Conservation (phyloP, 768 basidiomycete genomes). For the Butyriboletus loyo region DNA sequence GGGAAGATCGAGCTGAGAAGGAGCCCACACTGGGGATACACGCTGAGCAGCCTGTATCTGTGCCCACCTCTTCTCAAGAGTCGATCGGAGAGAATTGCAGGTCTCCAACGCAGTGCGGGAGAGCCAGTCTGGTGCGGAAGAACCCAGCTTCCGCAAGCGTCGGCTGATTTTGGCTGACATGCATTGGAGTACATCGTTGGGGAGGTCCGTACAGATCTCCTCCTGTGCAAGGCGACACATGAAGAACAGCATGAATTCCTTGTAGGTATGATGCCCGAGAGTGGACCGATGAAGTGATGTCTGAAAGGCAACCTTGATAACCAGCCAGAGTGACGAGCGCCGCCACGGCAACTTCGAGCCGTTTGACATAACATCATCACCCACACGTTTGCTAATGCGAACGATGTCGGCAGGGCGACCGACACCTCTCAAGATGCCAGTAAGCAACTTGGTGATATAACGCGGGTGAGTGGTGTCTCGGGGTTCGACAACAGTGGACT, state of each 20-base stretch:
- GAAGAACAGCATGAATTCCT: conserved; percentile 46
- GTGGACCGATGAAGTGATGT: conserved; percentile 20
- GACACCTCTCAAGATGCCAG: conserved; percentile 42
- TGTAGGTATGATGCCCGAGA: conserved; percentile 34
- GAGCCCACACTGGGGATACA: neutral
- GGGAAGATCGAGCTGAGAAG: conserved; percentile 25
- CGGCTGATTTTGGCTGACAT: conserved; percentile 38
- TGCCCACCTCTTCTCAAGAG: conserved; percentile 37
- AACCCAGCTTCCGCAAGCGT: conserved; percentile 37
- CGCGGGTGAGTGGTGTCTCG: conserved; percentile 43
- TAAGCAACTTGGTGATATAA: conserved; percentile 48
- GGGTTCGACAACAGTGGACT: conserved; percentile 33
- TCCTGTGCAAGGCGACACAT: conserved; percentile 12
- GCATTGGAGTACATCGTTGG: conserved; percentile 37
- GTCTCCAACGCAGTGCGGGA: conserved; percentile 5
- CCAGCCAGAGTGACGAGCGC: conserved; percentile 36
- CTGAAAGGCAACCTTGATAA: conserved; percentile 33
- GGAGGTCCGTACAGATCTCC: neutral
- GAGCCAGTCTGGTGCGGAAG: conserved; percentile 16
- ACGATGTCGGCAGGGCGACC: conserved; percentile 24
- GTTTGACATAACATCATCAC: conserved; percentile 29
- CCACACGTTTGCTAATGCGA: conserved; percentile 21
- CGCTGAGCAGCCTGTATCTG: conserved; percentile 28
- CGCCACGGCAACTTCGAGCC: conserved; percentile 30
- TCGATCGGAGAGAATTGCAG: conserved; percentile 15